These are phyloP conservation scores for Crithidia fasciculata DNA, from an alignment of 208 protist genomes.

Conservation along the genomic window DNA sequence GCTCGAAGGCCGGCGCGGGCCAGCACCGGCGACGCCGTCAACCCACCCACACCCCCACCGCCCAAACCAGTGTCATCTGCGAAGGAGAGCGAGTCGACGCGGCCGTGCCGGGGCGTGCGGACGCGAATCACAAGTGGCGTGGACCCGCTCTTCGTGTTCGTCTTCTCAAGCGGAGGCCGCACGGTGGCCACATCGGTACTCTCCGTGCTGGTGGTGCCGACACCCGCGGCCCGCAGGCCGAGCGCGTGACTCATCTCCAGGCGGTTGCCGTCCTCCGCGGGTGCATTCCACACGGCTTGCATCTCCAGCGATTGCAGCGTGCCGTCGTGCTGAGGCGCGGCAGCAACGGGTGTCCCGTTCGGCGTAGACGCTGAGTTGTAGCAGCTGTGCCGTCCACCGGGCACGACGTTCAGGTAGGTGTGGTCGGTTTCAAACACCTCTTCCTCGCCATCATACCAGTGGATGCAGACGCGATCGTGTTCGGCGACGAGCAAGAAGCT, in stretches of 20 bases:
- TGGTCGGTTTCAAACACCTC: constrained; percentile 37
- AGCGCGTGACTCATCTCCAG: background rate
- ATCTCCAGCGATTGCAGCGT: constrained; percentile 9
- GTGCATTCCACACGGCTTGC: constrained; percentile 3
- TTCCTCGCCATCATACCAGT: constrained; percentile 25
- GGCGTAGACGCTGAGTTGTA: constrained; percentile 4
- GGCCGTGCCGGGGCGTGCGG: constrained; percentile 4
- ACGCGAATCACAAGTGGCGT: constrained; percentile 16
- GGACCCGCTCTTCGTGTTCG: background rate
- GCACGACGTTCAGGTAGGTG: constrained; percentile 31
- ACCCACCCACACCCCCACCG: background rate
- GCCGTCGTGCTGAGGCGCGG: background rate
- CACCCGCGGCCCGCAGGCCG: background rate
- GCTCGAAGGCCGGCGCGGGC: background rate
- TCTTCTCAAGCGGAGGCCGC: constrained; percentile 1
- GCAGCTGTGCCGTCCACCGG: constrained; percentile 29
- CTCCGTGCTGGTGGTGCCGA: background rate
- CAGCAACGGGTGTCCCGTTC: background rate
- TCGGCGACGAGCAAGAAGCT: constrained; percentile 17
- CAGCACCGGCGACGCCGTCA: background rate
- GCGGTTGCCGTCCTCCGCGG: background rate
- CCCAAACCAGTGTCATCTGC: background rate
- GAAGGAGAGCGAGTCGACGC: background rate
- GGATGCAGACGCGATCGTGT: constrained; percentile 29
- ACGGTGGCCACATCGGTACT: background rate